phyloP scores from a whole-genome alignment of 1,139 yeast species.

The Arxiozyma slooffiae region DNA sequence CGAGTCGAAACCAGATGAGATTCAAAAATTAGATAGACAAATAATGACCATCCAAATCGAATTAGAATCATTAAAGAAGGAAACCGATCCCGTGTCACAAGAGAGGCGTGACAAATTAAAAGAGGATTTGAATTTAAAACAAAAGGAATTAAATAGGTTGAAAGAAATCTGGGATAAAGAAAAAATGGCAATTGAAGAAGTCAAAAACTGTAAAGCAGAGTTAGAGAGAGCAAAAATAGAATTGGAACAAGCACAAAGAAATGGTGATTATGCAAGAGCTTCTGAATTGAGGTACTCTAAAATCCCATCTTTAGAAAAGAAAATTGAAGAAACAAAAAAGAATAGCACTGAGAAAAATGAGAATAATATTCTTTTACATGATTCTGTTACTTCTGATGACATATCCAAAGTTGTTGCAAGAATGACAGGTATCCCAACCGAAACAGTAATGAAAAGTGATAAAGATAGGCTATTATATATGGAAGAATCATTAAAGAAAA shows the following conservation, averaged over 20 bases:
- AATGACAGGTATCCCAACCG: constrained; percentile 95
- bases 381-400: constrained; percentile 88
- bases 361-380: constrained; percentile 52
- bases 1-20: constrained; percentile 93
- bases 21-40: constrained; percentile 77
- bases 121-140: constrained; percentile 51
- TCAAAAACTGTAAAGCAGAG: constrained; percentile 70
- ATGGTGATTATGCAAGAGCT: constrained; percentile 78
- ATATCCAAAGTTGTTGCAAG: constrained; percentile 84
- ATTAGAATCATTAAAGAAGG: constrained; percentile 83
- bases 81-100: constrained; percentile 71
- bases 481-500: constrained; percentile 66
- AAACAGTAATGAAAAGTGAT: constrained; percentile 84
- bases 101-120: constrained; percentile 64
- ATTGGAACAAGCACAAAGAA: constrained; percentile 71
- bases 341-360: constrained; percentile 17
- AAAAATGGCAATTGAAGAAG: constrained; percentile 58
- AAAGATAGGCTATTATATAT: constrained; percentile 79
- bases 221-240: constrained; percentile 78
- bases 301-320: constrained; percentile 67
- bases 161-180: constrained; percentile 85
- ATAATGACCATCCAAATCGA: constrained; percentile 94
- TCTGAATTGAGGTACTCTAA: constrained; percentile 80
- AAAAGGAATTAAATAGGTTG: constrained; percentile 54
- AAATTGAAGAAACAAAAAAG: constrained; percentile 44